These are phyloP conservation scores for Aspergillus caelatus DNA, from an alignment of 2,329 filamentous ascomycete genomes.

Conservation along the genomic window DNA sequence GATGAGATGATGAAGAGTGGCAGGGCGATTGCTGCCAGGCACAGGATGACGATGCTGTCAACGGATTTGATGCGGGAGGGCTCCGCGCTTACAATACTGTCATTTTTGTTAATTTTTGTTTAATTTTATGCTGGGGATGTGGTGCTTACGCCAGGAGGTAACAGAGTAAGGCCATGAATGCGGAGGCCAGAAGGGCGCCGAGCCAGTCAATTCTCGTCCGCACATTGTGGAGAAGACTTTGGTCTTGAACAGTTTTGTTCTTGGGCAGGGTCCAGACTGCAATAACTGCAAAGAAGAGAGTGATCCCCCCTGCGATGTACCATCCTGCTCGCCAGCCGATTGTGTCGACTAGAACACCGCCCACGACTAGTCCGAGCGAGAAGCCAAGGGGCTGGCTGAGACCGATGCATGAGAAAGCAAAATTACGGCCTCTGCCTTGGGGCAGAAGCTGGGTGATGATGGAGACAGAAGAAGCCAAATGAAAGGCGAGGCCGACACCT, in stretches of 20 bases:
- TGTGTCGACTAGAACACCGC: conserved; percentile 48
- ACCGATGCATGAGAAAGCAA: conserved; percentile 56
- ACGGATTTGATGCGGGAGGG: conserved; percentile 45
- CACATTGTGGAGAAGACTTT: conserved; percentile 15
- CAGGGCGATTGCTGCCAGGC: conserved; percentile 46
- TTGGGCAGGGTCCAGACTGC: conserved; percentile 46
- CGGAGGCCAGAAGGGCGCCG: conserved; percentile 50
- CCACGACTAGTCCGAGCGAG: conserved; percentile 50
- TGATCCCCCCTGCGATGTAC: conserved; percentile 51
- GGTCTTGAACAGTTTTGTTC: conserved; percentile 10
- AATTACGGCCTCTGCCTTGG: conserved; percentile 52
- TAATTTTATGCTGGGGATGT: background rate
- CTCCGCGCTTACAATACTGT: conserved; percentile 26
- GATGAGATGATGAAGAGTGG: conserved; percentile 60
- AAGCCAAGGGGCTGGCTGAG: conserved; percentile 57
- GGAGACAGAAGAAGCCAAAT: conserved; percentile 53
- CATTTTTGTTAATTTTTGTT: background rate
- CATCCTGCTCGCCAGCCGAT: conserved; percentile 58
- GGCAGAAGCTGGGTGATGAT: conserved; percentile 53
- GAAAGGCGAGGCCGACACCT: conserved; percentile 51
- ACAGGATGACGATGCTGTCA: conserved; percentile 51
- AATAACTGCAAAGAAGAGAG: conserved; percentile 42
- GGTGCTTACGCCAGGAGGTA: conserved; percentile 53
- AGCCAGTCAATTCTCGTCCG: conserved; percentile 56
- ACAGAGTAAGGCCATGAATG: conserved; percentile 53